Evolutionary conservation across 345 rosid genomes (phyloP), one percentile per base, ranked within the genome.

Genomic region (Ceriops zippeliana): DNA sequence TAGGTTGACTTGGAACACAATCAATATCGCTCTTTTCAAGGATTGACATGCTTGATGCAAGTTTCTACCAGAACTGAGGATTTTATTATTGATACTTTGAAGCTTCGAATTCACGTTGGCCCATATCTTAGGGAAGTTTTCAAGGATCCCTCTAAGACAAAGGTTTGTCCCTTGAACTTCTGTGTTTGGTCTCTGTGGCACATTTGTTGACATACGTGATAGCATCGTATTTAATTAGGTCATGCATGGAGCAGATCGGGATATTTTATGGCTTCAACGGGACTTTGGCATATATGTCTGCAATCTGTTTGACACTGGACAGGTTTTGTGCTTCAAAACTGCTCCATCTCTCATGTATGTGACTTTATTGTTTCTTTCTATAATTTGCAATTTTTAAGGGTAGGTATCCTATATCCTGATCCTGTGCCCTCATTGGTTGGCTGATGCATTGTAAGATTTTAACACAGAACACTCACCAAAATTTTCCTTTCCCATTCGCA

Each of bases 1-100:
- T 69, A 93, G 98, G 98, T 91, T 75, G 98, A 93, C 80, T 73
- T 93, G 86, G 98, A 93, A 80, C 97, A 93, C 79, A 93, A 93
- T 77, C 97, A 91, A 31, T 93, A 93, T 82, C 90, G 97, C 59
- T 88, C 97, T 42, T 93, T 91, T 70, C 98, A 88, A 88, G 98
- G 98, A 58, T 70, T 91, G 80, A 91, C 97, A 58, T 93, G 98
- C 82, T 82, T 91, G 84, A 95, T 95, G 86, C 99, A 95, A 90
- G 85, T 95, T 76, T 95, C 97, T 58, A 91, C 99, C 26, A 83
- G 97, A 85, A 85, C 81, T 0, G 97, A 91, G 82, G 97, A 95
- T 79, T 95, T 80, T 79, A 68, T 95, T 35, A 79, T 95, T 47
- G 97, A 95, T 78, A 85, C 93, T 8, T 80, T 91, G 62, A 95